Base-by-base conservation (phyloP, 2,329 filamentous ascomycete species). In the Stenocarpella maydis region DNA sequence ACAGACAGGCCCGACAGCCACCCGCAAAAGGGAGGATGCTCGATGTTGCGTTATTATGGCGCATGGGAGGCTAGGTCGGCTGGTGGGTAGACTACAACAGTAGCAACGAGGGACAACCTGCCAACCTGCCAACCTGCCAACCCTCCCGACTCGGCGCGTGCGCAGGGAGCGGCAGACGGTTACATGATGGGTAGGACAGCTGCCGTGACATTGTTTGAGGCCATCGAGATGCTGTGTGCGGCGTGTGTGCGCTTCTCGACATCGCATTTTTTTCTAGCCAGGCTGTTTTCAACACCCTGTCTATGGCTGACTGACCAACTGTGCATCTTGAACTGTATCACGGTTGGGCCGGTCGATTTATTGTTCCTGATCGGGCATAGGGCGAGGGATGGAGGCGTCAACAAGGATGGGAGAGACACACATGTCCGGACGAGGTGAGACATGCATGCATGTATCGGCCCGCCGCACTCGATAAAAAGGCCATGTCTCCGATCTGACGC, bases 341-440 rank as follows among this genome's bases (percentile, higher is more conserved):
- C 37, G n/a, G n/a, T 17, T 14, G 15, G 47, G 14, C 3, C 26
- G 17, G 41, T 47, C 39, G 26, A 61, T 24, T 47, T 47, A 21
- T 21, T 26, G 43, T 37, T 49, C 43, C 58, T 17, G 41, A 49
- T 63, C 28, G 58, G n/a, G 58, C n/a, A 49, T 63, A 49, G 58
- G 58, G 58, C 58, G 58, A 63, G n/a, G 58, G 58, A 37, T 14
- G 19, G 37, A 60, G 10, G 9, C 34, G 34, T 37, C 34, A 37
- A 37, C 19, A 37, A 34, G 26, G 43, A 61, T 19, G 19, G 58
- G 15, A 55, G 53, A 24, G 34, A 58, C 37, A 58, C 12, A 63
- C 58, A 63, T 26, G 49, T 49, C 43, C 58, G 43, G 58, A 63
- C 43, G 43, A 47, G 58, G 58, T 63, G 37, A 63, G 58, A 49